A percentile compares a stretch with the other conserved stretches of the same genome.
These are phyloP conservation scores for Butyriboletus appendiculatus DNA, from an alignment of 1,284 basidiomycete genomes.

Conservation along the genomic window DNA sequence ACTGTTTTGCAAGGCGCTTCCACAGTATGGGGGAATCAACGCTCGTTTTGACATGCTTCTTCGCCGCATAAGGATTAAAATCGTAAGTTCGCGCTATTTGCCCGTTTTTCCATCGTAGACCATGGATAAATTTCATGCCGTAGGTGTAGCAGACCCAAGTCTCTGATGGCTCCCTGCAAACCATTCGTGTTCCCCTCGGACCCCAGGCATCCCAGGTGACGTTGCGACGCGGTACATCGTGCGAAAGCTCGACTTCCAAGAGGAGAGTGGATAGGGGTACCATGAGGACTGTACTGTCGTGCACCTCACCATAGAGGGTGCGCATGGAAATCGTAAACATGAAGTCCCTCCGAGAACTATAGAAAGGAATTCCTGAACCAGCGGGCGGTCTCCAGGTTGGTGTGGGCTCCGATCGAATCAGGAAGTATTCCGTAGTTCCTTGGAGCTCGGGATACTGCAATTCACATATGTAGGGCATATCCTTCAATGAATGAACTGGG, in stretches of 20 bases:
- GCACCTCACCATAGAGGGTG: not conserved
- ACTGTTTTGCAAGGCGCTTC: conserved; percentile 16
- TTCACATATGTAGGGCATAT: conserved; percentile 36
- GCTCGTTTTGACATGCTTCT: conserved; percentile 12
- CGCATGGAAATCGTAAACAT: conserved; percentile 29
- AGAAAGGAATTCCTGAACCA: conserved; percentile 20
- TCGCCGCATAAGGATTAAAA: conserved; percentile 30
- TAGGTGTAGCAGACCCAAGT: conserved; percentile 61
- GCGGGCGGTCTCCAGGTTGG: conserved; percentile 43
- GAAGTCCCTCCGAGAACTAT: conserved; percentile 22
- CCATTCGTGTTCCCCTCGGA: conserved; percentile 42
- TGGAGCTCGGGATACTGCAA: conserved; percentile 43
- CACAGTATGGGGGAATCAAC: conserved; percentile 14
- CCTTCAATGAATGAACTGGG: conserved; percentile 18
- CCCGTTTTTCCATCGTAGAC: conserved; percentile 21
- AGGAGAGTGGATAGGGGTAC: conserved; percentile 41
- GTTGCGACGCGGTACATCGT: conserved; percentile 37
- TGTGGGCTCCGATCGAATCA: conserved; percentile 56
- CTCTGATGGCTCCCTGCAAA: conserved; percentile 38
- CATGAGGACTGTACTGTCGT: conserved; percentile 23
- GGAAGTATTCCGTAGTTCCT: conserved; percentile 24
- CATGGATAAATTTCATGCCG: conserved; percentile 46
- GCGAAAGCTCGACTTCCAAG: conserved; percentile 44
- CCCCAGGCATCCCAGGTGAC: conserved; percentile 58
- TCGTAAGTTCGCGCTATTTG: conserved; percentile 27